phyloP scores from a whole-genome alignment of 176 grass and related monocot species.

The Tuctoria greenei region DNA sequence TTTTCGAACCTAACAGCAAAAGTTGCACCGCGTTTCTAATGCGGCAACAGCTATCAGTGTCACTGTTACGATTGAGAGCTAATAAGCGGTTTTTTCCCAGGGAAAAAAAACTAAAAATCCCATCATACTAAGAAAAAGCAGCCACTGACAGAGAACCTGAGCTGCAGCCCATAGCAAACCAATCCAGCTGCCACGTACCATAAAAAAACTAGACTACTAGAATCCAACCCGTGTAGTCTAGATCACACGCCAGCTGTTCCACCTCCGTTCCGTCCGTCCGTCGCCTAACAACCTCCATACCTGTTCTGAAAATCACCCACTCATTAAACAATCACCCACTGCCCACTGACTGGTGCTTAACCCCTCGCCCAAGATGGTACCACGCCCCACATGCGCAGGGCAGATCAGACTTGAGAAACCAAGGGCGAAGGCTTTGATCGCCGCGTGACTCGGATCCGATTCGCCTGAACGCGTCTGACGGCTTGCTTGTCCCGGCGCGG shows the following conservation, averaged over 20 bases:
- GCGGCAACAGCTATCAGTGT: not conserved
- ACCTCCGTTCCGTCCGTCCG: not conserved
- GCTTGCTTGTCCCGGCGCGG: constrained; percentile 3
- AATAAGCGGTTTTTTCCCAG: not conserved
- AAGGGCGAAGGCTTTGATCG: not conserved
- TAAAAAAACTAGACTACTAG: not conserved
- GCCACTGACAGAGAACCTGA: not conserved
- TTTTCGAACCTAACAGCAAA: not conserved
- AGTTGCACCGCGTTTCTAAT: not conserved
- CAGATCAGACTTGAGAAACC: too few species aligned
- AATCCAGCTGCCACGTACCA: not conserved
- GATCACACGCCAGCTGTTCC: not conserved
- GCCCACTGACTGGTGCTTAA: not conserved
- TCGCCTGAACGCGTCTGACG: not conserved
- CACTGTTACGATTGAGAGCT: not conserved
- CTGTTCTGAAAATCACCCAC: not conserved
- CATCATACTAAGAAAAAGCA: too few species aligned
- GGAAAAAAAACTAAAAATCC: not conserved
- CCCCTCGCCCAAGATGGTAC: not conserved
- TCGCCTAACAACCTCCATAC: not conserved
- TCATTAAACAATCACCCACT: not conserved
- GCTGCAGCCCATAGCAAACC: not conserved
- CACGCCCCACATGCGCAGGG: not conserved
- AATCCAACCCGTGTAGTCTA: not conserved
- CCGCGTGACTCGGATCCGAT: constrained; percentile 9